Base-by-base conservation (phyloP, 192 early-diverging fungal species). In the Dissophora globulifera region DNA sequence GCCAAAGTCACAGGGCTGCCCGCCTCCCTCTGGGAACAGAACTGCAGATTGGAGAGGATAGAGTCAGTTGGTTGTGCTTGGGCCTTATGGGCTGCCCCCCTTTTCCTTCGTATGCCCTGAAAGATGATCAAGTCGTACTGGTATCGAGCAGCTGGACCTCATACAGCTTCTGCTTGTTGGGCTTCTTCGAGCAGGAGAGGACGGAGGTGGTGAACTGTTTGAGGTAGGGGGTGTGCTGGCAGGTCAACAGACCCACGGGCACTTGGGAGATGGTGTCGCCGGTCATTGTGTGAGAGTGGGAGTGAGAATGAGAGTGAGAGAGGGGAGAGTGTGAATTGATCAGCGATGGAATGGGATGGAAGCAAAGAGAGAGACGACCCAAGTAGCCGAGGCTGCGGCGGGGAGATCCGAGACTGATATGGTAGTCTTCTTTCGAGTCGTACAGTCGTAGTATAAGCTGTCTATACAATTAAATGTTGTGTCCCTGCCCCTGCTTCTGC, bases 21-120 rank as follows among this genome's bases (percentile, higher is more conserved):
- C 92, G 9, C 92, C 92, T 10, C 92, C 92, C 46, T 88, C 87
- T n/a, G 92, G 92, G 58, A 93, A 93, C 22, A 92, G 69, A 17
- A 93, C 88, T 83, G 64, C 26, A 27, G 9, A n/a, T n/a, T 23
- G 27, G 13, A 23, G 45, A 13, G 27, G 17, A 57, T 13, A 66
- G 10, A 22, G 30, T 66, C 32, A 48, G 23, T 40, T n/a, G 27
- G 23, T 4, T n/a, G 12, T 45, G n/a, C 43, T n/a, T 45, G 10
- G 9, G 38, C 38, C 38, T n/a, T n/a, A n/a, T n/a, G n/a, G n/a
- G n/a, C n/a, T n/a, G n/a, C n/a, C n/a, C n/a, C n/a, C n/a, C n/a
- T n/a, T n/a, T n/a, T n/a, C n/a, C n/a, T n/a, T n/a, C n/a, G n/a
- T n/a, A n/a, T n/a, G n/a, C n/a, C n/a, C n/a, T n/a, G n/a, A n/a